Evolutionary conservation across 306 rosid species (phyloP), one percentile per base, ranked within the genome.

Genomic region (Alnus glutinosa): DNA sequence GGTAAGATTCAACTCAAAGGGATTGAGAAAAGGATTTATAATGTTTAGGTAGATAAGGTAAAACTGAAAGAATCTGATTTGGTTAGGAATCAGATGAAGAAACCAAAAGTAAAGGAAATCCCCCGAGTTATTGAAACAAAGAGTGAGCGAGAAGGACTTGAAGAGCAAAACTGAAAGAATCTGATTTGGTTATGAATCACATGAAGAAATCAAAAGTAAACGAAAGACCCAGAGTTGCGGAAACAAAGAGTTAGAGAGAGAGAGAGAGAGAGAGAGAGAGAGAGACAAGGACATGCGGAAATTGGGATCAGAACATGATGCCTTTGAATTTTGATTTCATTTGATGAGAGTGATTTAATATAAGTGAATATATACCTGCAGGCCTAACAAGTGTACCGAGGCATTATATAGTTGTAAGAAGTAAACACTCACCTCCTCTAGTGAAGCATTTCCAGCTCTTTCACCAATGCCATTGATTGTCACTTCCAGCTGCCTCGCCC

Each of bases 391-490:
- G 52, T 49, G 34, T 59, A 28, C 37, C 9, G 5, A 59, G 39
- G 37, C 37, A 37, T 16, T 58, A 58, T 23, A 58, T 77, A 49
- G 77, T 76, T 44, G 54, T 63, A 37, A 18, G 78, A 19, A 79
- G 18, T 3, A 82, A 64, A 50, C 0, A 81, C 78, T 86, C 63
- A 87, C 99, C 97, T 96, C 99, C 86, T 96, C 99, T 34, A 96
- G 66, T 1, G 99, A 91, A 79, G 99, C 99, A 86, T 96, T 96
- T 71, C 99, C 99, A 67, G 99, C 99, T 88, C 99, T 90, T 89
- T 96, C 99, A 80, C 99, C 99, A 59, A 96, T 96, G 81, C 99
- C 99, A 80, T 96, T 96, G 75, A 96, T 86, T 7, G 99, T 96
- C 70, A 96, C 99, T 86, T 96, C 99, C 86, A 96, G 54, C 73